These are phyloP conservation scores for Priceomyces medius DNA, from an alignment of 805 yeast genomes.

Conservation along the genomic window DNA sequence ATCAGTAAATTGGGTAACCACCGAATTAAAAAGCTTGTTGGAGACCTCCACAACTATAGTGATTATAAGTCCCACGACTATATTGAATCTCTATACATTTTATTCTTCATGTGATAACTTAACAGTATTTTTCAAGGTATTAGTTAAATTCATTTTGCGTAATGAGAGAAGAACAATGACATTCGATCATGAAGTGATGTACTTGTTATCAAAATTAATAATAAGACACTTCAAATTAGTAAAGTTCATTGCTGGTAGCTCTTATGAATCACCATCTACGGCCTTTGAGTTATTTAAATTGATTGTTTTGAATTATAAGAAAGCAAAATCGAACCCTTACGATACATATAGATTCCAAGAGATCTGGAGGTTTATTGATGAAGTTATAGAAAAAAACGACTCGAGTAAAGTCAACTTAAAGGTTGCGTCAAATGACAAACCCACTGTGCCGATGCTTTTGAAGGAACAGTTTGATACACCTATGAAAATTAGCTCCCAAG, in stretches of 20 bases:
- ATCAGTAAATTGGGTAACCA: constrained; percentile 49
- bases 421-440: not conserved
- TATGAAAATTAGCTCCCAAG: constrained; percentile 25
- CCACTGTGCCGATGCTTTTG: constrained; percentile 13
- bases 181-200: constrained; percentile 41
- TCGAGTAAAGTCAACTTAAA: constrained; percentile 1
- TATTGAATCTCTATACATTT: constrained; percentile 31
- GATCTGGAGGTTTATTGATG: constrained; percentile 37
- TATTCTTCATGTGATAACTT: constrained; percentile 40
- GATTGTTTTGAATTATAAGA: constrained; percentile 29
- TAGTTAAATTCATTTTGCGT: constrained; percentile 31
- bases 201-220: constrained; percentile 31
- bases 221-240: constrained; percentile 34
- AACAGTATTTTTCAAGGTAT: constrained; percentile 39
- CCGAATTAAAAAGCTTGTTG: constrained; percentile 36
- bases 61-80: constrained; percentile 30
- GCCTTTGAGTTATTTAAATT: constrained; percentile 38
- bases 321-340: not conserved
- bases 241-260: constrained; percentile 31
- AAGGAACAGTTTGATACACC: constrained; percentile 36
- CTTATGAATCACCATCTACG: constrained; percentile 23
- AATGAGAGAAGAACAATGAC: constrained; percentile 43
- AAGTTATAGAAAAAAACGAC: constrained; percentile 20
- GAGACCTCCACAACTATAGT: constrained; percentile 34
- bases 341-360: constrained; percentile 26